Evolutionary conservation across 228 moss, liverwort and hornwort genomes (phyloP), one percentile per base, ranked within the genome.

Genomic region (Sphagnum fallax): DNA sequence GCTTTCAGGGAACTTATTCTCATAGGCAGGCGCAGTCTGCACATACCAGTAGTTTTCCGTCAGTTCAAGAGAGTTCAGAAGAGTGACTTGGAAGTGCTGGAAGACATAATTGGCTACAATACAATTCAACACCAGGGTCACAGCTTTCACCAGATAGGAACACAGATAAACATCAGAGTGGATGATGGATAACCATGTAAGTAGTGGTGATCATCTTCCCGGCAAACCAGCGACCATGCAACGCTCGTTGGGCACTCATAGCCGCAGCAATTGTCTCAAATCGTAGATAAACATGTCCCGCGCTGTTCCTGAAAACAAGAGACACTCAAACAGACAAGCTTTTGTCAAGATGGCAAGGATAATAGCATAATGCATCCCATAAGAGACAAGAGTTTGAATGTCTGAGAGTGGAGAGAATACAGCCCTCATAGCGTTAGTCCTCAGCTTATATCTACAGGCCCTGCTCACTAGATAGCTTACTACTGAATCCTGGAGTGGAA

Each of bases 121-220:
- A 69, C 10, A 65, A 16, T 53, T 4, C 6, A 10, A 47, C 5
- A 10, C 14, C 18, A 47, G 6, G 0, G 4, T 14, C 10, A 0
- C 0, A 12, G 4, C 14, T 47, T 4, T n/a, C 0, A 55, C 4
- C 62, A 51, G 47, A 48, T 66, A 32, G 48, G 50, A 52, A 60
- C 13, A 1, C 4, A 69, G n/a, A 2, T 13, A 32, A 5, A 8
- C 49, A 6, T 48, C 4, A 18, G 51, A n/a, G 49, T 2, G 47
- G 11, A 15, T 16, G 10, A 6, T 8, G 11, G 16, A 82, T 61
- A 82, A 98, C 98, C 98, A 98, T 90, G 55, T 90, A 98, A 18
- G 90, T 92, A 14, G 98, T 93, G 14, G 98, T 98, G 14, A 98
- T 98, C 98, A 92, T 98, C 74, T 98, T 98, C 15, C 98, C 98